phyloP scores from a whole-genome alignment of 345 rosid species.

The Corymbia maculata region DNA sequence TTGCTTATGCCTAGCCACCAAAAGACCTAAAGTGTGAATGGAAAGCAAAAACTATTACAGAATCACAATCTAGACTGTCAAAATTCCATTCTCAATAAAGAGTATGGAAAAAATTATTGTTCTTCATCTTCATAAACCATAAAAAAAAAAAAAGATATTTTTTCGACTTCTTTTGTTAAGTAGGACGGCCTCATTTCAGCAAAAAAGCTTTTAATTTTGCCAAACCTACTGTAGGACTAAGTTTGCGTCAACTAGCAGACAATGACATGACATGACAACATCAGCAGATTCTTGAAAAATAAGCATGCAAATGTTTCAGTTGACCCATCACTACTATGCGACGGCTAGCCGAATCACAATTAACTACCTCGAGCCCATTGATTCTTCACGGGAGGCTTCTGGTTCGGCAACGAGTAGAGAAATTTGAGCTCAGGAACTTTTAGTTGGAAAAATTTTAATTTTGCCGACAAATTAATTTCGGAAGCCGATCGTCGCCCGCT shows the following conservation, averaged over 20 bases:
- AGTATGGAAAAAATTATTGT: background rate
- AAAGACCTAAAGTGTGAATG: background rate
- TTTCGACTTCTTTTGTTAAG: background rate
- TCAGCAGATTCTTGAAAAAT: too few species aligned
- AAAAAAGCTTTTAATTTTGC: background rate
- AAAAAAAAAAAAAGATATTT: background rate
- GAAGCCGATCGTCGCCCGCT: slow-evolving; percentile 21
- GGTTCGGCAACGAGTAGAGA: slow-evolving; percentile 56
- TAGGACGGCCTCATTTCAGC: background rate
- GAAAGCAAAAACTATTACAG: background rate
- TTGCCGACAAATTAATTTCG: slow-evolving; percentile 70
- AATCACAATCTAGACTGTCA: background rate
- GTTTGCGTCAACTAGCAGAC: background rate
- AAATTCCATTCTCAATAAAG: background rate
- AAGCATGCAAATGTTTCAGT: background rate
- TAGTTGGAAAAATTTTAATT: slow-evolving; percentile 18
- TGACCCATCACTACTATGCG: background rate
- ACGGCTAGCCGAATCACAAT: background rate
- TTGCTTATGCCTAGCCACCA: background rate
- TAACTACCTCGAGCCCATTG: slow-evolving; percentile 41
- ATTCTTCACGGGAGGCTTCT: slow-evolving; percentile 41
- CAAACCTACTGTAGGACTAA: background rate
- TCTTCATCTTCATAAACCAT: background rate
- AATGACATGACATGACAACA: background rate
- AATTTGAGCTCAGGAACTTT: slow-evolving; percentile 47